A percentile compares a stretch with the other conserved stretches of the same genome.
phyloP scores from a whole-genome alignment of 495 filamentous ascomycete genomes.

The Annulohypoxylon maeteangense region DNA sequence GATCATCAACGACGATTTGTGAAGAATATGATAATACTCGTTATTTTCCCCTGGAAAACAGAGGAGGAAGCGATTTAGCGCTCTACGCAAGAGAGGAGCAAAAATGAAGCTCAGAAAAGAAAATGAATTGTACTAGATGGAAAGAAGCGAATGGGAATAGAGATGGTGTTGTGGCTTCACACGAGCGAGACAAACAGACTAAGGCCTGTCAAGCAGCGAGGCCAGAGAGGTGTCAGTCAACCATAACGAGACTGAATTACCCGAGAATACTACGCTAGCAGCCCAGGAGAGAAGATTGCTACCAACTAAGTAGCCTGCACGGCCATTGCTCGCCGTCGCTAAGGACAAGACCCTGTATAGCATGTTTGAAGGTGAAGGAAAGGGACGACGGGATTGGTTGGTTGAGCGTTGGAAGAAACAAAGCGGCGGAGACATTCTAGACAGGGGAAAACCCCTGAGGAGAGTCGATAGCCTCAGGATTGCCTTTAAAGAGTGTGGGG shows the following conservation, averaged over 20 bases:
- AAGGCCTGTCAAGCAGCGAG: slow-evolving; percentile 13
- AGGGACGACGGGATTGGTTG: slow-evolving; percentile 48
- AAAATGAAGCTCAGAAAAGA: slow-evolving; percentile 50
- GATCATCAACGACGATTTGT: slow-evolving; percentile 52
- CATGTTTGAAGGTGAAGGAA: slow-evolving; percentile 53
- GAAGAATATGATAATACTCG: slow-evolving; percentile 29
- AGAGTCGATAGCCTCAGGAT: slow-evolving; percentile 37
- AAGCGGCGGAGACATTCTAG: slow-evolving; percentile 12
- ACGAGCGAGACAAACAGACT: slow-evolving; percentile 38
- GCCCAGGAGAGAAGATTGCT: slow-evolving; percentile 3
- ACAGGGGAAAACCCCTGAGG: slow-evolving; percentile 22
- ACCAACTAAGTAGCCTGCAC: slow-evolving; percentile 26
- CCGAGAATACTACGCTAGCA: slow-evolving; percentile 18
- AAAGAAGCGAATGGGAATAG: slow-evolving; percentile 34
- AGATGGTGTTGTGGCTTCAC: slow-evolving; percentile 10
- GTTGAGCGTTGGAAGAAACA: slow-evolving; percentile 30
- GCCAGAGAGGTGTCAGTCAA: slow-evolving; percentile 15
- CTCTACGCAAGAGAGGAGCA: slow-evolving; percentile 42
- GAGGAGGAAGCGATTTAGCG: slow-evolving; percentile 46
- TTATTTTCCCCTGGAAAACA: slow-evolving; percentile 30
- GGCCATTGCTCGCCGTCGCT: slow-evolving; percentile 25
- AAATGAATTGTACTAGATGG: slow-evolving; percentile 17
- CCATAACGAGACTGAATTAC: background rate
- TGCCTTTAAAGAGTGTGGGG: slow-evolving; percentile 38
- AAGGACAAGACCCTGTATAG: slow-evolving; percentile 46